Evolutionary conservation across 441 rosid genomes (phyloP).

Genomic region (Croton setiger): DNA sequence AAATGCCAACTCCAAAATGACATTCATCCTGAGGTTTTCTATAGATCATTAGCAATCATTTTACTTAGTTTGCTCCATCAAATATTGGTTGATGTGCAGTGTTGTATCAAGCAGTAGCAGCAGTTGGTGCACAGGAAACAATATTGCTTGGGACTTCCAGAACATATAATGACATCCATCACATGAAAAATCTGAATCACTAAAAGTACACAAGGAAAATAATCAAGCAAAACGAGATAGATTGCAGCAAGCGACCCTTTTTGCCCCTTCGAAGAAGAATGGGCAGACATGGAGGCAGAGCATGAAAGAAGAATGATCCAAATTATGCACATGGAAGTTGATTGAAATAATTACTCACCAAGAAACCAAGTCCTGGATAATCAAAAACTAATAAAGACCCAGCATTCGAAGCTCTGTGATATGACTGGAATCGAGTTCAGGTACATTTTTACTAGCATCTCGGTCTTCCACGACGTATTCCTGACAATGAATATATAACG

Average conservation of each 20-base stretch:
- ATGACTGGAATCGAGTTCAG: slow-evolving; percentile 87
- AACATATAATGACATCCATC: background rate
- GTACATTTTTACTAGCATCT: slow-evolving; percentile 60
- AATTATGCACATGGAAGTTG: slow-evolving; percentile 1
- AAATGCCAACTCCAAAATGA: slow-evolving; percentile 1
- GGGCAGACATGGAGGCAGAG: background rate
- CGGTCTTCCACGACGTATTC: slow-evolving; percentile 94
- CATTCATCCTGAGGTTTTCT: background rate
- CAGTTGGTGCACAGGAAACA: too few relatives aligned
- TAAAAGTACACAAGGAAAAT: background rate
- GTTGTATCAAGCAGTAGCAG: too few relatives aligned
- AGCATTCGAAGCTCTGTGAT: slow-evolving; percentile 85
- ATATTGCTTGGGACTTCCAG: too few relatives aligned
- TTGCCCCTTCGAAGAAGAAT: background rate
- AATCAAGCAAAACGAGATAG: background rate
- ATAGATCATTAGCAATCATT: background rate
- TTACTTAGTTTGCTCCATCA: background rate
- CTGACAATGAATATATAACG: slow-evolving; percentile 36
- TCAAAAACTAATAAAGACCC: slow-evolving; percentile 67
- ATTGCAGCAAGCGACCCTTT: background rate
- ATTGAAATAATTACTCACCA: slow-evolving; percentile 31
- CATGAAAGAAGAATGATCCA: background rate
- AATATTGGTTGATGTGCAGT: background rate
- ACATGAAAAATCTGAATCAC: background rate
- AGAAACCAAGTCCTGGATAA: slow-evolving; percentile 13